Percentiles rank a stretch among this genome's conserved stretches.
phyloP scores from a whole-genome alignment of 352 stramenopile genomes.

The Phytophthora quininea region DNA sequence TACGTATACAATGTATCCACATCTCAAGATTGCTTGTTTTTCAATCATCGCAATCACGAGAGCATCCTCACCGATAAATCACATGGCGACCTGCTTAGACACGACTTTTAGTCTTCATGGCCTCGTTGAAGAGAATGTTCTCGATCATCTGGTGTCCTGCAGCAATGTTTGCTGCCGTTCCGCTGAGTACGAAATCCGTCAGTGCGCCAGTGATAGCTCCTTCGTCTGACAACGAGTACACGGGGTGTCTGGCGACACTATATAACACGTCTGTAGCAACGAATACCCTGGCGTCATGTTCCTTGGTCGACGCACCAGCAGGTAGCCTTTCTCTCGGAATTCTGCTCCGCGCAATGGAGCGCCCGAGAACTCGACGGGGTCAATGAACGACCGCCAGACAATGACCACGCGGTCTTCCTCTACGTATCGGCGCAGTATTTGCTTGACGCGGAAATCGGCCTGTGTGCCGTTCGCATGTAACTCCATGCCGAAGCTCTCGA shows the following conservation, averaged over 20 bases:
- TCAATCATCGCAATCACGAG: not conserved
- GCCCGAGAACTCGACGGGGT: conserved; percentile 58
- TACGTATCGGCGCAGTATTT: conserved; percentile 54
- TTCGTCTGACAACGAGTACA: conserved; percentile 32
- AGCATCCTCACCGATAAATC: not conserved
- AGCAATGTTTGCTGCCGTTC: conserved; percentile 42
- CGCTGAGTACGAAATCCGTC: conserved; percentile 50
- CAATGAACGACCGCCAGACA: conserved; percentile 62
- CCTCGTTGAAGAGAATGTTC: conserved; percentile 54
- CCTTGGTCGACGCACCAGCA: conserved; percentile 49
- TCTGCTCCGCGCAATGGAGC: conserved; percentile 45
- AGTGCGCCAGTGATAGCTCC: conserved; percentile 33
- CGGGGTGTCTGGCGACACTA: conserved; percentile 55
- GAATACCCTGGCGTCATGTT: conserved; percentile 33
- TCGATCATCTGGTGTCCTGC: conserved; percentile 58
- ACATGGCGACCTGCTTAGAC: conserved; percentile 1
- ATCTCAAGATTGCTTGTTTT: not conserved
- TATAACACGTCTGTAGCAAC: conserved; percentile 61
- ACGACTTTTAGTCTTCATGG: conserved; percentile 37
- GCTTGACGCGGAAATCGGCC: conserved; percentile 59
- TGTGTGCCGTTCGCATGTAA: conserved; percentile 56
- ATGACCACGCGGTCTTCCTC: conserved; percentile 58
- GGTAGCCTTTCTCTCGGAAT: conserved; percentile 64
- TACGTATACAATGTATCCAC: not conserved
- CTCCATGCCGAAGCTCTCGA: conserved; percentile 65